Conservation (phyloP, 805 yeast species). For the Candida ponderosae region DNA sequence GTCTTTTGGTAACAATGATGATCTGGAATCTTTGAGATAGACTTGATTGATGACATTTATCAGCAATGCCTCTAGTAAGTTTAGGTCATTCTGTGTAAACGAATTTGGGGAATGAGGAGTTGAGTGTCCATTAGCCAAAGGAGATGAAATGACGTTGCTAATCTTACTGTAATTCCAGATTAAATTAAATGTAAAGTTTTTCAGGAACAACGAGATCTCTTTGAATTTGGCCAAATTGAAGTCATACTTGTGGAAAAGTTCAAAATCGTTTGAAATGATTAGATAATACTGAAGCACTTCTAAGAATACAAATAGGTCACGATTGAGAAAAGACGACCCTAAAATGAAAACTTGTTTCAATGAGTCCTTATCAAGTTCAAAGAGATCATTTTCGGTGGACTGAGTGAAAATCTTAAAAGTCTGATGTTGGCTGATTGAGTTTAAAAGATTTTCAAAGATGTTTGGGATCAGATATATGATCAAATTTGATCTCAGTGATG, state of each 20-base stretch:
- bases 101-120: background rate
- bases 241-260: slow-evolving; percentile 32
- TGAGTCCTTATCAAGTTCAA: slow-evolving; percentile 1
- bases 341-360: slow-evolving; percentile 2
- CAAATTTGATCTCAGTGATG: slow-evolving; percentile 27
- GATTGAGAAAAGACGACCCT: slow-evolving; percentile 14
- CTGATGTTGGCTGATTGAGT: slow-evolving; percentile 15
- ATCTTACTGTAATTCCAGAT: slow-evolving; percentile 28
- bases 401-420: slow-evolving; percentile 11
- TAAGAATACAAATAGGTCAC: slow-evolving; percentile 39
- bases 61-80: slow-evolving; percentile 26
- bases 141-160: background rate
- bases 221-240: slow-evolving; percentile 31
- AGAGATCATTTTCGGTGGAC: slow-evolving; percentile 4
- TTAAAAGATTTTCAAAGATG: slow-evolving; percentile 25
- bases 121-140: no score
- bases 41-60: slow-evolving; percentile 55
- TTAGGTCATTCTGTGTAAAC: slow-evolving; percentile 3
- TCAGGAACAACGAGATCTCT: slow-evolving; percentile 39
- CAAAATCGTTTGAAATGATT: slow-evolving; percentile 59
- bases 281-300: slow-evolving; percentile 63
- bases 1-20: slow-evolving; percentile 37
- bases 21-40: slow-evolving; percentile 57
- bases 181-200: slow-evolving; percentile 39
- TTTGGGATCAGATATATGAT: slow-evolving; percentile 36